phyloP scores from a whole-genome alignment of 2,329 filamentous ascomycete genomes.

The Neocatenulostroma microsporum region DNA sequence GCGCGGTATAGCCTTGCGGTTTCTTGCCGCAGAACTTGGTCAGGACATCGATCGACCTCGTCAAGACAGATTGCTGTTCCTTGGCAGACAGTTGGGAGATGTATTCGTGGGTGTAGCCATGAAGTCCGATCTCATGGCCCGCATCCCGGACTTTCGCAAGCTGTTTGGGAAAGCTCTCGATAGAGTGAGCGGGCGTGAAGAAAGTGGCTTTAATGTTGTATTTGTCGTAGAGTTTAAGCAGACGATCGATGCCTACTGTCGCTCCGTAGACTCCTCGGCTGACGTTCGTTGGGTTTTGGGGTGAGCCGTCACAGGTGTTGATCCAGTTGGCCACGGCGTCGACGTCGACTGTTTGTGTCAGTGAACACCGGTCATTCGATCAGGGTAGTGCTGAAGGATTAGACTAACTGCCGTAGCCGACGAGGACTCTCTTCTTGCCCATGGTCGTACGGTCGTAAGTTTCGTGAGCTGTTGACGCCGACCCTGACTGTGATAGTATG shows the following conservation, averaged over 20 bases:
- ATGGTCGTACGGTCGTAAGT: too few species aligned
- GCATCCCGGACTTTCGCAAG: slow-evolving; percentile 38
- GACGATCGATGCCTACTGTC: slow-evolving; percentile 33
- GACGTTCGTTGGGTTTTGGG: slow-evolving; percentile 34
- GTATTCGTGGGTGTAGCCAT: slow-evolving; percentile 38
- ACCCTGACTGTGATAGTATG: too few species aligned
- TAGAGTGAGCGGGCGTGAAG: slow-evolving; percentile 36
- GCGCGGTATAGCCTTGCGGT: slow-evolving; percentile 39
- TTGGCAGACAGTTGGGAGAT: slow-evolving; percentile 19
- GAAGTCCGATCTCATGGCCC: slow-evolving; percentile 26
- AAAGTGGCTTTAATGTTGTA: slow-evolving; percentile 37
- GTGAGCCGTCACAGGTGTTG: slow-evolving; percentile 33
- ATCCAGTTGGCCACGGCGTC: slow-evolving; percentile 35
- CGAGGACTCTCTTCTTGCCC: slow-evolving; percentile 31
- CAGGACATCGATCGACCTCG: slow-evolving; percentile 32
- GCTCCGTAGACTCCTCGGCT: slow-evolving; percentile 36
- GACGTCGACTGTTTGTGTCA: slow-evolving; percentile 27
- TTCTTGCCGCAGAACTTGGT: slow-evolving; percentile 31
- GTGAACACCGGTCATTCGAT: neutral
- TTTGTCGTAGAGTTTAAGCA: slow-evolving; percentile 36
- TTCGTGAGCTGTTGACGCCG: too few species aligned
- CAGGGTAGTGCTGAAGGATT: slow-evolving; percentile 1
- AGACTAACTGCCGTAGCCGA: slow-evolving; percentile 29
- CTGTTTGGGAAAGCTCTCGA: slow-evolving; percentile 44
- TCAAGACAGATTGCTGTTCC: slow-evolving; percentile 34